These are phyloP conservation scores for Thalassiosira profunda DNA, from an alignment of 108 stramenopile genomes.

Conservation along the genomic window DNA sequence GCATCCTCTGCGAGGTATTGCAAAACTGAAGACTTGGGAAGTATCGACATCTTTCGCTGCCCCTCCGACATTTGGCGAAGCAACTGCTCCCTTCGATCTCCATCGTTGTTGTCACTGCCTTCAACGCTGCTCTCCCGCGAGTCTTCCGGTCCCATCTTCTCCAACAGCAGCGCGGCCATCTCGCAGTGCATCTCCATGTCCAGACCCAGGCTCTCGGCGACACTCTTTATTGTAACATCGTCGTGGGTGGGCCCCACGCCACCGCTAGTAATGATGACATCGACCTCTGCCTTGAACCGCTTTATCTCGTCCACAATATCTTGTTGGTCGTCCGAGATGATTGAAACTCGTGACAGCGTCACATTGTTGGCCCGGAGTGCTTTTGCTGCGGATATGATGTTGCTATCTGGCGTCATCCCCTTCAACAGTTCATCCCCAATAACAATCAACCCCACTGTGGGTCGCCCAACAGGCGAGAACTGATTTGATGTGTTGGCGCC, in stretches of 20 bases:
- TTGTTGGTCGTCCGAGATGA: constrained; percentile 85
- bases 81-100: constrained; percentile 17
- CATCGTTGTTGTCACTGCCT: constrained; percentile 18
- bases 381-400: constrained; percentile 85
- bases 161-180: constrained; percentile 84
- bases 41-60: constrained; percentile 86
- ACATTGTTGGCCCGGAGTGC: constrained; percentile 83
- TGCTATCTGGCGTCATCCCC: constrained; percentile 89
- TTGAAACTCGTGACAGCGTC: constrained; percentile 76
- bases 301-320: constrained; percentile 85
- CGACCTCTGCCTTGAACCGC: constrained; percentile 67
- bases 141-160: constrained; percentile 43
- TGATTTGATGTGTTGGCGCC: not conserved
- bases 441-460: constrained; percentile 78
- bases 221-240: constrained; percentile 96
- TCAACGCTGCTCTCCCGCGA: constrained; percentile 28
- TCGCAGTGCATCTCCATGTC: constrained; percentile 81
- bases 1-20: constrained; percentile 63
- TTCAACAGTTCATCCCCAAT: constrained; percentile 97
- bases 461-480: constrained; percentile 4
- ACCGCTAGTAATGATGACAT: constrained; percentile 95
- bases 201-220: constrained; percentile 75
- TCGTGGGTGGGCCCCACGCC: constrained; percentile 98
- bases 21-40: constrained; percentile 67
- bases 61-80: constrained; percentile 70